Evolutionary conservation across 768 basidiomycete genomes (phyloP), one percentile per base, ranked within the genome.

Genomic region (Suillus weaverae): DNA sequence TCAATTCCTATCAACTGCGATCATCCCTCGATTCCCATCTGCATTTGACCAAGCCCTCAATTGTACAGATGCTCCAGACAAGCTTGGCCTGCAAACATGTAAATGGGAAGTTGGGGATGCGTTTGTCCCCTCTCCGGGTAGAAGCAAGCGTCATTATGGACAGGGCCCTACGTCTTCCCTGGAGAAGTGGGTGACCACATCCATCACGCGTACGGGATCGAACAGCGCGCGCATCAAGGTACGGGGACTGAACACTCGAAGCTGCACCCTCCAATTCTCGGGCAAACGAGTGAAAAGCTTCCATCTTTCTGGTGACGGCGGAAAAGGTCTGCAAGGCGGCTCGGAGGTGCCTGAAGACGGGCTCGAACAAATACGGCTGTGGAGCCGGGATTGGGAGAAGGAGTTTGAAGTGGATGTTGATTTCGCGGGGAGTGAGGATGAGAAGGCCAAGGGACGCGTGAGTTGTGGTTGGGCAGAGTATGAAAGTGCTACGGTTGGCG

Each of bases 401-500:
- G 76, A 72, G 65, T 87, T 88, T 62, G 78, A 76, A 36, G 85
- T 88, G 41, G 80, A 84, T 63, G 76, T 89, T 20, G 79, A 81
- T 32, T 87, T 85, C 84, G 74, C 80, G 41, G 66, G 66, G 18
- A 61, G 30, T 62, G 63, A 62, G 68, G 43, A 51, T 39, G 54
- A 26, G 43, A 72, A 72, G 2, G 69, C 69, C 1, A 64, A 69
- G 33, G 90, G 87, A 35, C 79, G 81, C 4, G 80, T 87, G 26
- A 84, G 83, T 20, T 89, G 88, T 66, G 83, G 85, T 62, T 90
- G 88, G 86, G 84, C 81, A n/a, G 89, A 91, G 70, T 86, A 87
- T 68, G 84, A 85, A 73, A 84, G 84, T 69, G 86, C 72, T 50
- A 83, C 80, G 67, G 72, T 85, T 14, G 86, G 85, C 48, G 77